These are phyloP conservation scores for Taphrina pruni DNA, from an alignment of 1,139 yeast genomes.

Conservation along the genomic window DNA sequence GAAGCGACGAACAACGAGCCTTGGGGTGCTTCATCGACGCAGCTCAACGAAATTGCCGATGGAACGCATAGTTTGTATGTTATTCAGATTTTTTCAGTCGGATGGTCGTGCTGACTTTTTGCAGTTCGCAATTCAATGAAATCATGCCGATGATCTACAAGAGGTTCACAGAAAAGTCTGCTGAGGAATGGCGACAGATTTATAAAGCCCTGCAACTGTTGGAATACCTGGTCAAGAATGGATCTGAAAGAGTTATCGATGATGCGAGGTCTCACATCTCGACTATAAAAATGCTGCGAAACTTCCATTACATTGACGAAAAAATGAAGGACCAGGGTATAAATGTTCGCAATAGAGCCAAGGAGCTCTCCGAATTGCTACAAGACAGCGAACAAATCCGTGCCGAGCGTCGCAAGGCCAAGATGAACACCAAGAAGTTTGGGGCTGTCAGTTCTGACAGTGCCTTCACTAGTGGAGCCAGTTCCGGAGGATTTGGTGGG, in stretches of 20 bases:
- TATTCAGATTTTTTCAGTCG: neutral
- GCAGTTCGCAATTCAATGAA: slow-evolving; percentile 55
- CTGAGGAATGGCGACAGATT: slow-evolving; percentile 97
- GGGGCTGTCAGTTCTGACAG: slow-evolving; percentile 57
- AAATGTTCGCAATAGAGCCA: slow-evolving; percentile 89
- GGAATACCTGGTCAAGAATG: slow-evolving; percentile 89
- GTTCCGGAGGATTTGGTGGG: slow-evolving; percentile 48
- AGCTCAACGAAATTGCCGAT: slow-evolving; percentile 91
- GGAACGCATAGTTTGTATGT: slow-evolving; percentile 81
- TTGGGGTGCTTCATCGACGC: slow-evolving; percentile 95
- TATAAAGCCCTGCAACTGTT: slow-evolving; percentile 89
- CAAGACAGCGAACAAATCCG: slow-evolving; percentile 79
- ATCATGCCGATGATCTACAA: slow-evolving; percentile 56
- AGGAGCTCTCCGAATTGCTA: slow-evolving; percentile 71
- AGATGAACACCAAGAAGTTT: slow-evolving; percentile 80
- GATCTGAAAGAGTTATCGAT: slow-evolving; percentile 92
- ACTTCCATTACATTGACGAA: slow-evolving; percentile 91
- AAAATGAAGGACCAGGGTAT: slow-evolving; percentile 97
- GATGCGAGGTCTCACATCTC: slow-evolving; percentile 86
- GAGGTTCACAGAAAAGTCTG: slow-evolving; percentile 91
- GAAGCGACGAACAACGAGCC: slow-evolving; percentile 86
- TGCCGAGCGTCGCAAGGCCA: slow-evolving; percentile 84
- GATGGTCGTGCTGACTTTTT: neutral
- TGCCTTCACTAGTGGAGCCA: slow-evolving; percentile 56
- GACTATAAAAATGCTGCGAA: slow-evolving; percentile 83